Evolutionary conservation across 495 filamentous ascomycete genomes (phyloP).

Genomic region (Cairneyella variabilis): DNA sequence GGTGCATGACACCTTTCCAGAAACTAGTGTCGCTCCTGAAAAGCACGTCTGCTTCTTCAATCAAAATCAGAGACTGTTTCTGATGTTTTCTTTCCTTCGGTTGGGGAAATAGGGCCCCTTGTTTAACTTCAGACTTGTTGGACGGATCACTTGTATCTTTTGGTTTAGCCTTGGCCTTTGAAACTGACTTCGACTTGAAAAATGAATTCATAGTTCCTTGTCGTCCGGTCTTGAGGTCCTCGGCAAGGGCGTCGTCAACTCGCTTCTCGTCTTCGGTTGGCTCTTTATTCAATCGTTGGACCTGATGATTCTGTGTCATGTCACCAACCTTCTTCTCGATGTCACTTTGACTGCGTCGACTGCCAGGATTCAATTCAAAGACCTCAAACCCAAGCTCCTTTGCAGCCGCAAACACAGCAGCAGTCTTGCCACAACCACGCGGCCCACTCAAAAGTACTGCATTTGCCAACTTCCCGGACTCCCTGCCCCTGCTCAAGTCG

Average conservation of each 20-base stretch:
- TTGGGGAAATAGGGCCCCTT: constrained; percentile 2
- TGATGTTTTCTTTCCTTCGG: constrained; percentile 50
- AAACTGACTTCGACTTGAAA: constrained; percentile 51
- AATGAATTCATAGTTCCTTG: constrained; percentile 79
- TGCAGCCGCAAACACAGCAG: constrained; percentile 88
- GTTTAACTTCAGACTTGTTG: constrained; percentile 13
- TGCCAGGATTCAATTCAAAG: constrained; percentile 88
- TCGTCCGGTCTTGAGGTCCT: constrained; percentile 60
- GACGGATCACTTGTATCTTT: constrained; percentile 7
- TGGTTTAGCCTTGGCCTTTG: constrained; percentile 21
- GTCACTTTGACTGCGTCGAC: constrained; percentile 81
- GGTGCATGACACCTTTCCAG: constrained; percentile 73
- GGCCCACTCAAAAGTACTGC: constrained; percentile 86
- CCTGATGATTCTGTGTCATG: constrained; percentile 93
- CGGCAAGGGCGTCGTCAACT: constrained; percentile 41
- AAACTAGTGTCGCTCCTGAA: constrained; percentile 96
- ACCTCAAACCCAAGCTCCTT: constrained; percentile 93
- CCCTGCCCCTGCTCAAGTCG: constrained; percentile 44
- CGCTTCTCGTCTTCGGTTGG: constrained; percentile 32
- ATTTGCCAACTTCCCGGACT: constrained; percentile 42
- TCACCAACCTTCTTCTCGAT: constrained; percentile 89
- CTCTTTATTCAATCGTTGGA: constrained; percentile 46
- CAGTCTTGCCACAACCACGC: constrained; percentile 88
- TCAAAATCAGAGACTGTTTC: constrained; percentile 89
- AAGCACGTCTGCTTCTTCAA: constrained; percentile 92